Evolutionary conservation across 176 grass and related monocot genomes (phyloP).

Genomic region (Calamus simplicifolius): DNA sequence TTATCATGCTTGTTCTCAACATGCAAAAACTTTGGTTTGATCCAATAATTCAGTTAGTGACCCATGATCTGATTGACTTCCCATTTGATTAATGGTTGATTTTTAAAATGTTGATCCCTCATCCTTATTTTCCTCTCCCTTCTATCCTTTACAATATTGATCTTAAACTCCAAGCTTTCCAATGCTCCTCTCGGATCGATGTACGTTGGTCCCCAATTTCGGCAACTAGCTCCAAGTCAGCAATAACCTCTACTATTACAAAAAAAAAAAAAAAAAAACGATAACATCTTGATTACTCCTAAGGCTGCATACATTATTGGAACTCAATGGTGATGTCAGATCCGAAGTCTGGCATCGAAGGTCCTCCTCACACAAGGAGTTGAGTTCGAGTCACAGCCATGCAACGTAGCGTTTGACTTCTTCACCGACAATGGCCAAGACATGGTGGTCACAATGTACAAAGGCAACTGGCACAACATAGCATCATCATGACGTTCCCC

Average conservation of each 20-base stretch:
- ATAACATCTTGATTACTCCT: constrained; percentile 2
- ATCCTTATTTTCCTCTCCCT: background rate
- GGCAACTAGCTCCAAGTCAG: constrained; percentile 13
- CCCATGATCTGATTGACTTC: no score
- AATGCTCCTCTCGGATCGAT: background rate
- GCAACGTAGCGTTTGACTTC: constrained; percentile 17
- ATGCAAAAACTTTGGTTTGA: no score
- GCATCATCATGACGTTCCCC: constrained; percentile 12
- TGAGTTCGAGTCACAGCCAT: constrained; percentile 13
- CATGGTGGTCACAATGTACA: constrained; percentile 14
- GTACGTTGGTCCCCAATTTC: background rate
- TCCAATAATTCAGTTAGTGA: no score
- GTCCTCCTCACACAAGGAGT: constrained; percentile 16
- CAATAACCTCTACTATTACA: constrained; percentile 14
- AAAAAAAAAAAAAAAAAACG: constrained; percentile 5
- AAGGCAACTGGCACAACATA: constrained; percentile 16
- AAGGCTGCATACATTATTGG: background rate
- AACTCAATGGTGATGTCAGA: constrained; percentile 11
- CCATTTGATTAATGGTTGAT: no score
- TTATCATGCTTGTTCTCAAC: no score
- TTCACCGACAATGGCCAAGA: constrained; percentile 12
- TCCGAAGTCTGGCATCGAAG: constrained; percentile 7
- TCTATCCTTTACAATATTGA: background rate
- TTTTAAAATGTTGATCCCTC: background rate
- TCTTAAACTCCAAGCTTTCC: background rate